Evolutionary conservation across 768 basidiomycete species (phyloP).

Genomic region (Filobasidium floriforme): DNA sequence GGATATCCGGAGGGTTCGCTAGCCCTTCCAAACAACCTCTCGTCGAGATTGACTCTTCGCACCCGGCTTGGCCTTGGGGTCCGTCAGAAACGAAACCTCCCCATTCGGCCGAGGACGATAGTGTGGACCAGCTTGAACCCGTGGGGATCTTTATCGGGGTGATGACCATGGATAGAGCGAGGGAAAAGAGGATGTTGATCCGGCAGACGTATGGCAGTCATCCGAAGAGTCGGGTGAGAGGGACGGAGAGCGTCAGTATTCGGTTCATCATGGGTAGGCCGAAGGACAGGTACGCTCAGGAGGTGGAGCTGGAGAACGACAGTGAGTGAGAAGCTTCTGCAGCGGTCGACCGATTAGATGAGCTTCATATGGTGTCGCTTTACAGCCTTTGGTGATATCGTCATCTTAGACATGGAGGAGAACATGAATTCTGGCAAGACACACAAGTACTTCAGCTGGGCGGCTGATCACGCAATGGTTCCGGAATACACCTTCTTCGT

Average conservation of each 20-base stretch:
- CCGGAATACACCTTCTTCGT: constrained; percentile 55
- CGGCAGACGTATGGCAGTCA: constrained; percentile 86
- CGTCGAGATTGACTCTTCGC: constrained; percentile 30
- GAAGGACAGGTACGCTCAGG: constrained; percentile 65
- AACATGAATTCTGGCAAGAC: constrained; percentile 97
- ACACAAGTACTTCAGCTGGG: constrained; percentile 86
- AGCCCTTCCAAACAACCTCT: neutral
- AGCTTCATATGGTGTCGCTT: neutral
- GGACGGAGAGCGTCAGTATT: constrained; percentile 75
- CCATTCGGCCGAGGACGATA: constrained; percentile 43
- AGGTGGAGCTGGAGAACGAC: constrained; percentile 81
- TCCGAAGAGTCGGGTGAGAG: constrained; percentile 58
- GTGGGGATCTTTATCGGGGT: constrained; percentile 82
- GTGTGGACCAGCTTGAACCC: constrained; percentile 68
- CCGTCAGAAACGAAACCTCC: constrained; percentile 14
- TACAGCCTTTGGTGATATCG: constrained; percentile 43
- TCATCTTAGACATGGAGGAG: constrained; percentile 69
- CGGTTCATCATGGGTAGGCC: constrained; percentile 86
- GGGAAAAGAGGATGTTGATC: constrained; percentile 77
- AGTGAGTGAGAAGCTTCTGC: constrained; percentile 52
- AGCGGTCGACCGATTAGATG: constrained; percentile 8
- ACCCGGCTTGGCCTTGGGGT: constrained; percentile 34
- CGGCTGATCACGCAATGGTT: constrained; percentile 80
- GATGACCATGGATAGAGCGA: constrained; percentile 75
- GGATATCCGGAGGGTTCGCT: neutral